Base-by-base conservation (phyloP, 1,284 basidiomycete genomes). In the Chiua sp. region DNA sequence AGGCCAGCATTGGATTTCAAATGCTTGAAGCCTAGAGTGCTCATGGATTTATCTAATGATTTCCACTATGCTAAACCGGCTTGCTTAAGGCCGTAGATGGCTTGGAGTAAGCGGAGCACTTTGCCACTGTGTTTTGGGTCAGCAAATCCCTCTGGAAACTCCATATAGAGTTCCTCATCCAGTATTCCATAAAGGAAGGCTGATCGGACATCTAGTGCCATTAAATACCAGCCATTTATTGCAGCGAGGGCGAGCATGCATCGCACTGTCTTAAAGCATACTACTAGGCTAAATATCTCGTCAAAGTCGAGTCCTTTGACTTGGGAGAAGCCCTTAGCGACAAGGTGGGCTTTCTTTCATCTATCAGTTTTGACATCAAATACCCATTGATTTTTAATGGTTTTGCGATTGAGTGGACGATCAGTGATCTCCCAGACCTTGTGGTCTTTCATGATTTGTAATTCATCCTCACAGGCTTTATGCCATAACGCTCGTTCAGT, bases 211-310 rank as follows among this genome's bases (percentile, higher is more conserved):
- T 18, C 16, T n/a, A 42, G 39, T 35, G 26, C 26, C 5, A 26
- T 26, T 5, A 42, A 7, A 11, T 35, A 13, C 54, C 54, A 59
- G 26, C 35, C 23, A 30, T 59, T 30, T 0, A 59, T 47, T 4
- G 61, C 64, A 26, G 60, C 55, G 7, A 77, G 55, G 1, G 75
- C 70, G 16, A 77, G 61, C 20, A 83, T 57, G 0, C 78, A 23
- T 2, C 77, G 64, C 0, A 81, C 60, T 0, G 77, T 73, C 20
- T 77, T 67, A 47, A 72, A 69, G 1, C 72, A 62, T 4, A 75
- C 72, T 1, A 81, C 77, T 0, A 79, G 79, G 3, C 78, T 75
- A 62, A 76, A 82, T 1, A 78, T 79, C n/a, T 83, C 71, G 57
- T 76, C 55, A 53, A 65, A 78, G 60, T 79, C 71, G 22, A 79